Conservation (phyloP, 768 basidiomycete species). For the Russula compacta region DNA sequence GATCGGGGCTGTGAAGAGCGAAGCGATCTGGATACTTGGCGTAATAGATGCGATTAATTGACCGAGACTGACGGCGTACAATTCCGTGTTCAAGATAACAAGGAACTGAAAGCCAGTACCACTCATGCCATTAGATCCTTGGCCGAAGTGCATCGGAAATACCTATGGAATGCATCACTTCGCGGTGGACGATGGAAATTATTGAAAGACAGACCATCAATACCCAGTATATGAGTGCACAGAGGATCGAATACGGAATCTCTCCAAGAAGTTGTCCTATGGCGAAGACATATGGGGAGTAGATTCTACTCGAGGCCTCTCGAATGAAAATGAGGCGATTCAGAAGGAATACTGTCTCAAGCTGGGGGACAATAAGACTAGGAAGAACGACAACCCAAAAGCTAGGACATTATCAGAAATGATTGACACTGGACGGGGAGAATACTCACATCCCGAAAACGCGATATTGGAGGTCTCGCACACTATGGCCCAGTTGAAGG, state of each 20-base stretch:
- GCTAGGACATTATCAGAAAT: slow-evolving; percentile 3
- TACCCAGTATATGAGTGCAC: slow-evolving; percentile 70
- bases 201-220: slow-evolving; percentile 42
- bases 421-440: too few species aligned
- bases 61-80: slow-evolving; percentile 65
- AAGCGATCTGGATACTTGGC: slow-evolving; percentile 62
- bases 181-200: background rate
- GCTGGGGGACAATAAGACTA: slow-evolving; percentile 73
- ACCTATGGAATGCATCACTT: slow-evolving; percentile 25
- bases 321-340: slow-evolving; percentile 38
- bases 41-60: slow-evolving; percentile 68
- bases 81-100: slow-evolving; percentile 60
- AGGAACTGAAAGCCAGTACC: slow-evolving; percentile 70
- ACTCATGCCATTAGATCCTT: slow-evolving; percentile 49
- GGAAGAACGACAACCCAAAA: slow-evolving; percentile 63
- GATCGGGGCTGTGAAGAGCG: slow-evolving; percentile 72
- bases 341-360: slow-evolving; percentile 76
- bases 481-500: slow-evolving; percentile 58
- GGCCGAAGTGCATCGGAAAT: slow-evolving; percentile 61
- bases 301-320: slow-evolving; percentile 82
- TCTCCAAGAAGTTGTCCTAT: slow-evolving; percentile 76
- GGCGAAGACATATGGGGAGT: slow-evolving; percentile 79
- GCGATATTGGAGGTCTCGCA: slow-evolving; percentile 69
- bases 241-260: slow-evolving; percentile 67
- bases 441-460: slow-evolving; percentile 54